A percentile compares a stretch with the other conserved stretches of the same genome.
These are phyloP conservation scores for Debaryomyces udenii DNA, from an alignment of 1,139 yeast species.

Conservation along the genomic window DNA sequence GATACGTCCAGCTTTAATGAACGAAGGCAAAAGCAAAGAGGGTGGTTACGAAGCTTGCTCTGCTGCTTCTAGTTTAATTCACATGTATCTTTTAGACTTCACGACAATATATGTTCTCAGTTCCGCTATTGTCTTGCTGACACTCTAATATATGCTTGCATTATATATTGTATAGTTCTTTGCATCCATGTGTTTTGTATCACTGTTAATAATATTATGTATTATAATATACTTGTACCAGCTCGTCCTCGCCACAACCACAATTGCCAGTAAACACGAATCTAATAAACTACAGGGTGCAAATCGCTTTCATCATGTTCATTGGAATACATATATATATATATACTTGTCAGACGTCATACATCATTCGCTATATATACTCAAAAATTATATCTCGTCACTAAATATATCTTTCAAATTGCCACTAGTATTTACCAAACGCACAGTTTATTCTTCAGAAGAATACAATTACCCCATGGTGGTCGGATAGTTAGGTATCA, in stretches of 20 bases:
- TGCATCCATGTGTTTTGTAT: too few relatives aligned
- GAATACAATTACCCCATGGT: constrained; percentile 8
- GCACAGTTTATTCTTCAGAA: constrained; percentile 11
- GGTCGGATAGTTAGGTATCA: constrained; percentile 6
- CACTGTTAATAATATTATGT: neutral
- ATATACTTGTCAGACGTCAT: too few relatives aligned
- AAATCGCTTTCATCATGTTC: too few relatives aligned
- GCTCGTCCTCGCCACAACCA: neutral
- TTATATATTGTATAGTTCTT: neutral
- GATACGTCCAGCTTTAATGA: constrained; percentile 40
- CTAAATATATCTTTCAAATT: too few relatives aligned
- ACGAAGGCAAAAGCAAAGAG: constrained; percentile 24
- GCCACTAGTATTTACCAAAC: constrained; percentile 1
- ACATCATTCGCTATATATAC: too few relatives aligned
- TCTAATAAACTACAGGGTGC: too few relatives aligned
- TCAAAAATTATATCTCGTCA: too few relatives aligned
- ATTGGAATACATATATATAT: too few relatives aligned
- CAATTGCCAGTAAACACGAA: neutral
- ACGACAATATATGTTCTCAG: constrained; percentile 5
- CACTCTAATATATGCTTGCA: neutral
- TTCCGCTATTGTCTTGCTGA: neutral
- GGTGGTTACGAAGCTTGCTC: constrained; percentile 18
- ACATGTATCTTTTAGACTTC: constrained; percentile 1
- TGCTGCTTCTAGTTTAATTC: constrained; percentile 17
- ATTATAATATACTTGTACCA: neutral